phyloP scores from a whole-genome alignment of 352 stramenopile genomes.

The Phytopythium kandeliae region DNA sequence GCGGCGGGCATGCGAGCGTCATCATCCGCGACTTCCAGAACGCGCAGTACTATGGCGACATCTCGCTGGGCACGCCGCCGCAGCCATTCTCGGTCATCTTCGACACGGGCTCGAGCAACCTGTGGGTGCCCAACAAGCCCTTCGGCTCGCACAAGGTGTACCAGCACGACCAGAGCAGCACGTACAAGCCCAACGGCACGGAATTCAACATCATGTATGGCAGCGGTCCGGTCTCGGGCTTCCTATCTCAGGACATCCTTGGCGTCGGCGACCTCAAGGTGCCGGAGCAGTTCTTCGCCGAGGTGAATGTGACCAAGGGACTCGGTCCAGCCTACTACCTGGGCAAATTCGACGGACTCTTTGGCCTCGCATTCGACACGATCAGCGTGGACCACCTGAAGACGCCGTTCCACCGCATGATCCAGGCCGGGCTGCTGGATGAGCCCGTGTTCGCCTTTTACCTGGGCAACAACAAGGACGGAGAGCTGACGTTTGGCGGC shows the following conservation, averaged over 20 bases:
- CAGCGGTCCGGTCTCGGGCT: constrained; percentile 89
- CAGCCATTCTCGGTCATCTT: constrained; percentile 96
- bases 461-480: constrained; percentile 84
- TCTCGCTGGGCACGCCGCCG: constrained; percentile 87
- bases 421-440: constrained; percentile 85
- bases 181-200: constrained; percentile 89
- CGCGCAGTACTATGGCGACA: constrained; percentile 92
- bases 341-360: constrained; percentile 98
- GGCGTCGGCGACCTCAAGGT: constrained; percentile 59
- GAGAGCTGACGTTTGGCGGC: constrained; percentile 77
- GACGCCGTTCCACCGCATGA: constrained; percentile 93
- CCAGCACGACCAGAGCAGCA: constrained; percentile 78
- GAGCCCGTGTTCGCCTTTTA: constrained; percentile 96
- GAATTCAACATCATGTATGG: constrained; percentile 96
- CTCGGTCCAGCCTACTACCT: constrained; percentile 93
- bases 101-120: constrained; percentile 95
- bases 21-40: constrained; percentile 92
- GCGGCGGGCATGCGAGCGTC: constrained; percentile 28
- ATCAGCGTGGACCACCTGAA: constrained; percentile 91
- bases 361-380: constrained; percentile 94
- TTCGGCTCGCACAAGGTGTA: constrained; percentile 83
- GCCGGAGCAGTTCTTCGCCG: constrained; percentile 90
- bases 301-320: constrained; percentile 95
- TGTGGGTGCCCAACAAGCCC: constrained; percentile 92
- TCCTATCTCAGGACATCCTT: constrained; percentile 87